A percentile compares a stretch with the other conserved stretches of the same genome.
phyloP scores from a whole-genome alignment of 2,329 filamentous ascomycete genomes.

The Teratosphaeria nubilosa region DNA sequence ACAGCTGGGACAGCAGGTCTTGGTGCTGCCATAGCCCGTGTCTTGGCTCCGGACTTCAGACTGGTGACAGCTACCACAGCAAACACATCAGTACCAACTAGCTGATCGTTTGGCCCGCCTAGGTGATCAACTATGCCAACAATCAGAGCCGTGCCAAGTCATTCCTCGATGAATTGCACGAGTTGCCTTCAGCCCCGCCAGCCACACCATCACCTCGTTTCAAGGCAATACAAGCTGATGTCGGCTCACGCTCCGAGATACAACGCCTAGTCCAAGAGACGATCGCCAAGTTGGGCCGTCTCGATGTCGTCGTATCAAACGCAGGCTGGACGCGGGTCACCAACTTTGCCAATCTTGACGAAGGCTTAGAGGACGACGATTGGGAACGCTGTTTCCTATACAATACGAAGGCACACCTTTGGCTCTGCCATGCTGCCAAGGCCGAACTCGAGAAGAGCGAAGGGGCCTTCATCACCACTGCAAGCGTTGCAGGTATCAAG shows the following conservation, averaged over 20 bases:
- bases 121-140: slow-evolving; percentile 40
- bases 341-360: slow-evolving; percentile 39
- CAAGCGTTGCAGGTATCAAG: slow-evolving; percentile 54
- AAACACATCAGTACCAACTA: not conserved
- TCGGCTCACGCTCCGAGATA: slow-evolving; percentile 33
- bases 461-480: slow-evolving; percentile 54
- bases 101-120: not conserved
- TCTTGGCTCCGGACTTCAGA: too few relatives aligned
- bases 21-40: too few relatives aligned
- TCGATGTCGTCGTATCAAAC: slow-evolving; percentile 38
- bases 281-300: slow-evolving; percentile 34
- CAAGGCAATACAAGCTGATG: slow-evolving; percentile 38
- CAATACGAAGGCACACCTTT: slow-evolving; percentile 55
- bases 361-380: slow-evolving; percentile 47
- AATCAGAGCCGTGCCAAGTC: slow-evolving; percentile 32
- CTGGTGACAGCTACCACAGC: not conserved
- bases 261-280: slow-evolving; percentile 35
- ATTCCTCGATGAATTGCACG: slow-evolving; percentile 33
- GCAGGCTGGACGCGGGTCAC: slow-evolving; percentile 31
- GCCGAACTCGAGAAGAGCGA: slow-evolving; percentile 46
- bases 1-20: too few relatives aligned
- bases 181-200: slow-evolving; percentile 20
- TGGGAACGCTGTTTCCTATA: slow-evolving; percentile 49
- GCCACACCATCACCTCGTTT: slow-evolving; percentile 21
- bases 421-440: slow-evolving; percentile 47